Evolutionary conservation across 1,284 basidiomycete genomes (phyloP).

Genomic region (Sphaerobolus stellatus): DNA sequence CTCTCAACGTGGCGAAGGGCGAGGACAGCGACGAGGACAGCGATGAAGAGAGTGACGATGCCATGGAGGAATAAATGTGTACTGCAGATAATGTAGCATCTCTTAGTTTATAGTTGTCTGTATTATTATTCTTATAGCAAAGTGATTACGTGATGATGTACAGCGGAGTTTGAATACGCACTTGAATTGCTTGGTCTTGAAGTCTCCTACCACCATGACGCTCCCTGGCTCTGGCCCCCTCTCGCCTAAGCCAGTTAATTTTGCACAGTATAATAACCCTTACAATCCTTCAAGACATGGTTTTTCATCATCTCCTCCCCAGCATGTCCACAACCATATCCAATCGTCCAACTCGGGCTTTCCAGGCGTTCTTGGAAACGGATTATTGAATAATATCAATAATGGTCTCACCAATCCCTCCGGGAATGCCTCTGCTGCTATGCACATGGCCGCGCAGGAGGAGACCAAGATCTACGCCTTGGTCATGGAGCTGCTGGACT

Average conservation of each 20-base stretch:
- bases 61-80: conserved; percentile 40
- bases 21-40: conserved; percentile 71
- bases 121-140: not conserved
- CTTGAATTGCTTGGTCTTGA: no score
- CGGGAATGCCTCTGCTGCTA: not conserved
- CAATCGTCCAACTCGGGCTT: no score
- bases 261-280: conserved; percentile 13
- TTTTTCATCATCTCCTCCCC: conserved; percentile 12
- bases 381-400: conserved; percentile 1
- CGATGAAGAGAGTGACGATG: conserved; percentile 43
- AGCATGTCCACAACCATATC: no score
- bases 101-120: not conserved
- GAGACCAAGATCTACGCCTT: conserved; percentile 81
- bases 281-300: conserved; percentile 5
- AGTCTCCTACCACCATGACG: not conserved
- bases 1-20: conserved; percentile 84
- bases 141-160: not conserved
- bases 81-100: not conserved
- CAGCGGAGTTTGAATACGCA: not conserved
- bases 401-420: not conserved
- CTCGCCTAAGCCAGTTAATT: conserved; percentile 12
- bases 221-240: conserved; percentile 6
- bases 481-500: conserved; percentile 81
- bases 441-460: conserved; percentile 47
- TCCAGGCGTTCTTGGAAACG: not conserved